Percentiles rank a stretch among this genome's conserved stretches.
phyloP scores from a whole-genome alignment of 2,329 filamentous ascomycete genomes.

The Colletotrichum godetiae region DNA sequence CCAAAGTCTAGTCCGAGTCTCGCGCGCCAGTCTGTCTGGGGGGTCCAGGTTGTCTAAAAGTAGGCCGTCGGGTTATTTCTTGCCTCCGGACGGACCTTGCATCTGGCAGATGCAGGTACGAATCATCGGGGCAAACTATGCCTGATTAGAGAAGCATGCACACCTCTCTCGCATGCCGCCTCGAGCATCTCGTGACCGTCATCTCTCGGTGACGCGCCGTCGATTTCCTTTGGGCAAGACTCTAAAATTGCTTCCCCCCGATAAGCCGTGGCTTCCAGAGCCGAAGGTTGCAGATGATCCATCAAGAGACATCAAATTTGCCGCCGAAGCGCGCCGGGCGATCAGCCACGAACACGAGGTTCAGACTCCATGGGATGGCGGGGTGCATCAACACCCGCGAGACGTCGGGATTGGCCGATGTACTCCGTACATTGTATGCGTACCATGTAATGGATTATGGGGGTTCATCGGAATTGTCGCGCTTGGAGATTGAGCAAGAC shows the following conservation, averaged over 20 bases:
- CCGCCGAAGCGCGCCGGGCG: slow-evolving; percentile 1
- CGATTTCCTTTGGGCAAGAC: background rate
- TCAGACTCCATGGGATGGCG: background rate
- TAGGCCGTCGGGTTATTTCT: slow-evolving; percentile 2
- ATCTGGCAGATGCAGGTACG: slow-evolving; percentile 25
- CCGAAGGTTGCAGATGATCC: background rate
- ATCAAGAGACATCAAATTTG: background rate
- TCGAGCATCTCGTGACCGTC: background rate
- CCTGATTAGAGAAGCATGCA: background rate
- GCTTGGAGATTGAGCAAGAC: background rate
- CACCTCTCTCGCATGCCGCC: background rate
- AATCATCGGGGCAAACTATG: background rate
- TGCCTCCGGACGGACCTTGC: background rate
- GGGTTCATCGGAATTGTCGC: background rate
- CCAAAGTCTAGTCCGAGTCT: too few species aligned
- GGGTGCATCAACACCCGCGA: background rate
- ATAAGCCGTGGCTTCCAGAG: background rate
- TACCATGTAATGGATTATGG: too few species aligned
- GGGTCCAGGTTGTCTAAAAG: background rate
- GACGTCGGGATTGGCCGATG: background rate
- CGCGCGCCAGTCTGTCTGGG: background rate
- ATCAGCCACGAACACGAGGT: slow-evolving; percentile 8
- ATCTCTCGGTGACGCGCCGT: background rate
- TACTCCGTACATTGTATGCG: background rate
- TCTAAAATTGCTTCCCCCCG: background rate